These are phyloP conservation scores for Auricularia sp. DNA, from an alignment of 768 basidiomycete genomes.

Conservation along the genomic window DNA sequence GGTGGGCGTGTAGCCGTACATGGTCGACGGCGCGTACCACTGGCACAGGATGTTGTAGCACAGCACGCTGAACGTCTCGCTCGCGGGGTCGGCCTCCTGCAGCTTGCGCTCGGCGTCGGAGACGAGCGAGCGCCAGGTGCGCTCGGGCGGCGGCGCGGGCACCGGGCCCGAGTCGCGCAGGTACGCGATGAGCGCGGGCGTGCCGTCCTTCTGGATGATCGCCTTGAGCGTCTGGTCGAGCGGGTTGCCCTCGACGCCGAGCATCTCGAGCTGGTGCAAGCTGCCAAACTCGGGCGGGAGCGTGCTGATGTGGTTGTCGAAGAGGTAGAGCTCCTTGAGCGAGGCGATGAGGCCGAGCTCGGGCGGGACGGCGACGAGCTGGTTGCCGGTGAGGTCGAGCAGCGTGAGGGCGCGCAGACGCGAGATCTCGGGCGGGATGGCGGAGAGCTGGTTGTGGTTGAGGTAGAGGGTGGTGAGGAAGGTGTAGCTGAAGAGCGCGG, in stretches of 20 bases:
- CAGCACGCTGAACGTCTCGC: constrained; percentile 71
- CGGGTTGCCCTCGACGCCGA: constrained; percentile 94
- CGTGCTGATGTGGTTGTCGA: constrained; percentile 86
- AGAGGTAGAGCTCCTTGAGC: constrained; percentile 86
- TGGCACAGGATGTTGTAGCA: constrained; percentile 95
- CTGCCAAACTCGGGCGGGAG: constrained; percentile 84
- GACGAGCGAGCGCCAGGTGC: constrained; percentile 62
- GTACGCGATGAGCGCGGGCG: constrained; percentile 72
- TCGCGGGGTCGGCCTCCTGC: constrained; percentile 47
- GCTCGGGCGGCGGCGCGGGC: constrained; percentile 68
- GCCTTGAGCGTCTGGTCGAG: constrained; percentile 65
- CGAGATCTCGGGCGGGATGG: constrained; percentile 73
- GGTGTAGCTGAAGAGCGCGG: constrained; percentile 69
- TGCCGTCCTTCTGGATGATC: constrained; percentile 92
- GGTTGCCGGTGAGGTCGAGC: constrained; percentile 88
- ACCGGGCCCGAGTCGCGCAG: constrained; percentile 91
- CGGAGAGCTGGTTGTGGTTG: constrained; percentile 81
- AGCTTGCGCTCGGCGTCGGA: constrained; percentile 48
- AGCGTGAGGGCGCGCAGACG: constrained; percentile 77
- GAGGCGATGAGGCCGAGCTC: constrained; percentile 86
- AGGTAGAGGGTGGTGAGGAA: constrained; percentile 93
- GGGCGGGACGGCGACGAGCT: constrained; percentile 61
- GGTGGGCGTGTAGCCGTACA: constrained; percentile 93
- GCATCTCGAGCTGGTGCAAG: constrained; percentile 81
- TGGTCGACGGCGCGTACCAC: constrained; percentile 70